Base-by-base conservation (phyloP, 768 basidiomycete species). In the Asterophora lycoperdoides region DNA sequence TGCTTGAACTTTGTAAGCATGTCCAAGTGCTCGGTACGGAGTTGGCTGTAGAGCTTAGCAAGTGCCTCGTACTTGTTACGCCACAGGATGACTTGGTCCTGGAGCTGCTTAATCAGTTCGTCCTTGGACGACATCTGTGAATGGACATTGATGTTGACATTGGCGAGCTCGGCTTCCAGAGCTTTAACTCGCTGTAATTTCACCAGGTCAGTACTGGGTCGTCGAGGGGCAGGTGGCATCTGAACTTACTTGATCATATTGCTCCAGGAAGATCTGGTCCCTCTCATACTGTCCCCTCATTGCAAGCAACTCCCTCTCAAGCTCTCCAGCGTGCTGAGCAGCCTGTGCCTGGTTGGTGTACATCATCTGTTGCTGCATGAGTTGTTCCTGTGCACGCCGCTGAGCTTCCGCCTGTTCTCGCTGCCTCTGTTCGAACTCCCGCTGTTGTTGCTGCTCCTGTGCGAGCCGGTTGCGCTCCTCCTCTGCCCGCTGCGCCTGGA, bases 11-110 rank as follows among this genome's bases (percentile, higher is more conserved):
- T 97, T 55, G 87, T 81, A 45, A 99, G 81, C 83, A 98, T 89
- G 53, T 99, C 96, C 37, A 99, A 76, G 68, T 99, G 96, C 63
- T 98, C 96, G 26, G 91, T 89, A 46, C 96, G 89, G 8, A 99
- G 82, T 64, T 98, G 96, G 59, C 93, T 97, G 75, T 99, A 99
- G 8, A 99, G 80, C 67, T 98, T 99, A 37, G 96, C 96, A 50
- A 99, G 76, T 0, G 95, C 92, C 65, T 99, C 96, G 66, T 99
- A 99, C 69, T 99, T 99, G 73, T 91, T 94, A 48, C 93, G 86
- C 96, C 96, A 99, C 11, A 95, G 72, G 3, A 81, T 89, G 54
- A 97, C 94, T 69, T 99, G 96, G 61, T 96, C 91, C 62, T 98
- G 95, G 3, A 99, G 79, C 63, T 94, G 92, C 62, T 84, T 85